Evolutionary conservation across 306 rosid species (phyloP), one percentile per base, ranked within the genome.

Genomic region (Styphnolobium japonicum): DNA sequence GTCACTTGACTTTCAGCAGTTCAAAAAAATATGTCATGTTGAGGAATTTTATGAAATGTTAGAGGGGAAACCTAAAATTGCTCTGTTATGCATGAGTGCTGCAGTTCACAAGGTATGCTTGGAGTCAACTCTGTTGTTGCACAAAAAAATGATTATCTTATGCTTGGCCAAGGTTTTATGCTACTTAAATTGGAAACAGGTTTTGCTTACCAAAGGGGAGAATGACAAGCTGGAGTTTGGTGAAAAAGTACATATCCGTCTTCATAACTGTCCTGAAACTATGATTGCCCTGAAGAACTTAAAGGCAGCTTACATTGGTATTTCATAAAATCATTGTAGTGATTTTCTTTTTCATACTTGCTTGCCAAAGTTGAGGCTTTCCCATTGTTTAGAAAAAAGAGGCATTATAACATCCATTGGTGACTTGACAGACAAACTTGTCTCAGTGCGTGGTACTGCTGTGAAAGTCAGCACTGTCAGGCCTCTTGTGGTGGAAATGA

Each of bases 291-390:
- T 95, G 82, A 95, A 88, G 90, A 95, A 92, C 74, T 88, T 95
- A 80, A 95, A 95, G 86, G 97, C 98, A 39, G 97, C 96, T 48
- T 95, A 82, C 74, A 95, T 95, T 63, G 98, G 98, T 95, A 88
- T 72, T 39, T 27, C 40, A 40, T 72, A 39, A 36, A 31, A 40
- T 21, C 77, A 64, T 60, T 25, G 8, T 40, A 6, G 33, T 42
- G 14, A 3, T 42, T 43, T 69, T 58, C 63, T 23, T 2, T 15
- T 45, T 11, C 15, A 49, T 15, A 33, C 46, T 16, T 57, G 73
- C 8, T 57, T 72, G 51, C 67, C 33, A 65, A 23, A 14, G 25
- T 75, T 25, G 57, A 23, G 18, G 65, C 42, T 76, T 55, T 63
- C 27, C 33, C 45, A 7, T 36, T 70, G 37, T 43, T 62, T 56